Evolutionary conservation across 2,329 filamentous ascomycete species (phyloP).

Genomic region (Penicillium thymicola): DNA sequence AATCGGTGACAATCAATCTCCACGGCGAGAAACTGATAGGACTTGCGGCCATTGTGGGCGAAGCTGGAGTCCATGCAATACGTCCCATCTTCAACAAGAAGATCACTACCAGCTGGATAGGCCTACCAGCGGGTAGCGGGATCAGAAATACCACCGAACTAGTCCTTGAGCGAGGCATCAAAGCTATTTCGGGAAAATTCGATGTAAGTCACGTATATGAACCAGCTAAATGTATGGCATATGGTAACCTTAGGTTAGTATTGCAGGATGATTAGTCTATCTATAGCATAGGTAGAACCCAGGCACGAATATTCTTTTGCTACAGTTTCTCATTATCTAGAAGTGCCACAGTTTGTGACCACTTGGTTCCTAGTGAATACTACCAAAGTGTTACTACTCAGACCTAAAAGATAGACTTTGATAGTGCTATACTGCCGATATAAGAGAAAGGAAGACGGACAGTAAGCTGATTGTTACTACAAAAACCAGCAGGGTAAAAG

Average conservation of each 20-base stretch:
- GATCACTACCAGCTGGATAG: constrained; percentile 1
- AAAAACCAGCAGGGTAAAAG: too few relatives aligned
- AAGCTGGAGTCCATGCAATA: background rate
- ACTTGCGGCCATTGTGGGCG: background rate
- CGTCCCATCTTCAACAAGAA: background rate
- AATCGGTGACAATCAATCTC: background rate
- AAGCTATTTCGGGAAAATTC: constrained; percentile 4
- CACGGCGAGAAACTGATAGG: constrained; percentile 1
- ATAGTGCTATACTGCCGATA: too few relatives aligned
- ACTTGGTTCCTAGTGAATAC: background rate
- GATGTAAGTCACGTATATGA: constrained; percentile 4
- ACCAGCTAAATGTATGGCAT: background rate
- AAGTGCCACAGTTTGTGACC: background rate
- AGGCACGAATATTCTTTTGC: background rate
- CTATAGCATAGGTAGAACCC: constrained; percentile 1
- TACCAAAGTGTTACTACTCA: too few relatives aligned
- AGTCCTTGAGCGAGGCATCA: background rate
- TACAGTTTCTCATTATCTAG: too few relatives aligned
- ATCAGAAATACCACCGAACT: background rate
- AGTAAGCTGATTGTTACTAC: too few relatives aligned
- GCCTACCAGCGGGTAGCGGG: background rate
- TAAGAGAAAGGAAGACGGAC: too few relatives aligned
- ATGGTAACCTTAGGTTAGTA: background rate
- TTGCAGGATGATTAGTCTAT: constrained; percentile 5
- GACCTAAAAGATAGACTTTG: too few relatives aligned